Percentiles rank a stretch among this genome's conserved stretches.
Evolutionary conservation across 1,139 yeast genomes (phyloP).

Genomic region (Chernovozyma aurita): DNA sequence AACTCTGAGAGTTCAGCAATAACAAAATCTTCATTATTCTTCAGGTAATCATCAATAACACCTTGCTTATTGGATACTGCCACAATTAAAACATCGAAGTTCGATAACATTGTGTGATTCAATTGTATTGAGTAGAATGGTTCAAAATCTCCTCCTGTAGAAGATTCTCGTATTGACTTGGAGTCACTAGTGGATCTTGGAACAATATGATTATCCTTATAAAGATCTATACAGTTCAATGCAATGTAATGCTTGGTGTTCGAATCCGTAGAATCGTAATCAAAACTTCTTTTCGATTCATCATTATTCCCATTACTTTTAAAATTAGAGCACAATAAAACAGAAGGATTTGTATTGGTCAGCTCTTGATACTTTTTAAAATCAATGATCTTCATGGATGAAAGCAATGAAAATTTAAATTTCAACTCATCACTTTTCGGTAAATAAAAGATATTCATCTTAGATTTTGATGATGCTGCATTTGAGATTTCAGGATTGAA

Average conservation of each 20-base stretch:
- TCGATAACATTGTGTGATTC: conserved; percentile 26
- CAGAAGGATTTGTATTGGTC: conserved; percentile 5
- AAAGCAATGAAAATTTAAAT: conserved; percentile 15
- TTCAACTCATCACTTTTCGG: not conserved
- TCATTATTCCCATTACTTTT: conserved; percentile 1
- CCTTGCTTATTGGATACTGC: conserved; percentile 19
- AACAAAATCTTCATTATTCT: conserved; percentile 33
- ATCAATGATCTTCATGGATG: conserved; percentile 9
- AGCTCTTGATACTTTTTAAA: not conserved
- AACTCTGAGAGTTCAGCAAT: conserved; percentile 27
- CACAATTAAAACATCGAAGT: conserved; percentile 48
- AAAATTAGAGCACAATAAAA: conserved; percentile 15
- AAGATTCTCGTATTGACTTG: conserved; percentile 41
- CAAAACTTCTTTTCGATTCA: not conserved
- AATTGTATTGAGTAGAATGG: conserved; percentile 48
- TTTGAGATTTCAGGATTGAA: conserved; percentile 9
- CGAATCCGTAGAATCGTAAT: conserved; percentile 19
- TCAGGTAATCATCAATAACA: conserved; percentile 13
- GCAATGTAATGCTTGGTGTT: conserved; percentile 16
- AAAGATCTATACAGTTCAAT: conserved; percentile 42
- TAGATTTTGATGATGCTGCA: conserved; percentile 1
- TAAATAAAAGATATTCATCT: conserved; percentile 11
- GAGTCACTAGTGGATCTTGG: conserved; percentile 41
- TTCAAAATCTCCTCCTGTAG: conserved; percentile 40
- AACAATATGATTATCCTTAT: conserved; percentile 27